phyloP scores from a whole-genome alignment of 225 moss, liverwort and hornwort species.

The Polytrichum commune region DNA sequence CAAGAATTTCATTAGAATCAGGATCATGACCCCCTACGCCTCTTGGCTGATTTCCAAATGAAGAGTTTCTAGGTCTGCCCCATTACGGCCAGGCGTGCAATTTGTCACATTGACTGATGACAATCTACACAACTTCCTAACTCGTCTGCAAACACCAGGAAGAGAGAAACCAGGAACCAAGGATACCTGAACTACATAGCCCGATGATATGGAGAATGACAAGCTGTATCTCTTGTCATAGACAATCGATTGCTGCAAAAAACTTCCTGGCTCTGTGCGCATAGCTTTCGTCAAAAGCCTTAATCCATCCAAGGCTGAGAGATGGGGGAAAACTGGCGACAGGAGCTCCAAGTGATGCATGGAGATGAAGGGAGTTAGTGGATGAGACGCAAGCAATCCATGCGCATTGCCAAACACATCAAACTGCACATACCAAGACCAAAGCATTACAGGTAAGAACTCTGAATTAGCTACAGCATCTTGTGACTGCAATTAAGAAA shows the following conservation, averaged over 20 bases:
- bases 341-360: conserved; percentile 94
- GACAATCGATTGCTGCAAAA: conserved; percentile 86
- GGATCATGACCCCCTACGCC: no score
- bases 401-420: conserved; percentile 84
- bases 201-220: conserved; percentile 87
- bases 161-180: background rate
- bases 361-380: conserved; percentile 91
- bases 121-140: no score
- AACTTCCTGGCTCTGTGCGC: conserved; percentile 77
- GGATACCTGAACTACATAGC: conserved; percentile 70
- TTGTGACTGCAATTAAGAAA: no score
- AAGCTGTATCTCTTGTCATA: conserved; percentile 66
- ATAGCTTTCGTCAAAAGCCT: conserved; percentile 64
- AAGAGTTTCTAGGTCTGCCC: no score
- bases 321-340: conserved; percentile 69
- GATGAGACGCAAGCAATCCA: conserved; percentile 88
- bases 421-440: conserved; percentile 46
- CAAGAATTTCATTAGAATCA: no score
- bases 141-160: background rate
- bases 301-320: conserved; percentile 75
- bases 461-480: no score
- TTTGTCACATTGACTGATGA: no score
- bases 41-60: no score
- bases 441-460: background rate
- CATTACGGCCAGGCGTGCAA: no score